A percentile compares a stretch with the other conserved stretches of the same genome.
Conservation (phyloP, 2,329 filamentous ascomycete genomes). For the Nemania abortiva region DNA sequence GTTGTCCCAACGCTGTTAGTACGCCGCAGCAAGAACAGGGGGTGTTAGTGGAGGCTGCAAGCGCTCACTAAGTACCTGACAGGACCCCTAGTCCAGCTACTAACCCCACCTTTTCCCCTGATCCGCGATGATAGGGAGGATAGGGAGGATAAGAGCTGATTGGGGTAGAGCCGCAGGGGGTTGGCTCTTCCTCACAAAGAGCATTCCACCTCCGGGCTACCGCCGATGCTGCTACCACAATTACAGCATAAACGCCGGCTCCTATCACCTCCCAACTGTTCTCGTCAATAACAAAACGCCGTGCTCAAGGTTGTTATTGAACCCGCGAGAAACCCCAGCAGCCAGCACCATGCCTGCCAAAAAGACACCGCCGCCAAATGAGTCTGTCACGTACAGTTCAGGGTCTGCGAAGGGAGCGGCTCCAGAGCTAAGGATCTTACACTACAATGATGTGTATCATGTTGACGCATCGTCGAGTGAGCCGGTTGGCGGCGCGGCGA, state of each 20-base stretch:
- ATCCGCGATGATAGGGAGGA: conserved; percentile 10
- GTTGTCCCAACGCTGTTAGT: too few relatives aligned
- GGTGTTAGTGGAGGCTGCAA: neutral
- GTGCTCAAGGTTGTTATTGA: neutral
- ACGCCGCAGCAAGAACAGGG: neutral
- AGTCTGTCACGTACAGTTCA: conserved; percentile 51
- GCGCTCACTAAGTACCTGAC: too few relatives aligned
- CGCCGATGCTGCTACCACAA: neutral
- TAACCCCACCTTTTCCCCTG: conserved; percentile 18
- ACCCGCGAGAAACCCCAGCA: neutral
- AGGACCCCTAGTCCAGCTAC: neutral
- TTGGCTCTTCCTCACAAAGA: neutral
- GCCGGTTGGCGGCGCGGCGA: conserved; percentile 82
- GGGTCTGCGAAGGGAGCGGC: conserved; percentile 51
- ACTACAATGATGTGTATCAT: conserved; percentile 97
- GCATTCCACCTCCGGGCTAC: neutral
- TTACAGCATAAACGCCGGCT: neutral
- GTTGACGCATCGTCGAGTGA: conserved; percentile 81
- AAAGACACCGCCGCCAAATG: conserved; percentile 49
- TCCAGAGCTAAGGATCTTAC: conserved; percentile 83
- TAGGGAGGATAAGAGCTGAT: conserved; percentile 7
- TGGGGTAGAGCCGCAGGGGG: conserved; percentile 8
- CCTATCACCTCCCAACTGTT: neutral
- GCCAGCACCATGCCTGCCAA: conserved; percentile 46
- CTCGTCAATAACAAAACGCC: neutral